Base-by-base conservation (phyloP, 1,139 yeast species). In the Suhomyces maxii region DNA sequence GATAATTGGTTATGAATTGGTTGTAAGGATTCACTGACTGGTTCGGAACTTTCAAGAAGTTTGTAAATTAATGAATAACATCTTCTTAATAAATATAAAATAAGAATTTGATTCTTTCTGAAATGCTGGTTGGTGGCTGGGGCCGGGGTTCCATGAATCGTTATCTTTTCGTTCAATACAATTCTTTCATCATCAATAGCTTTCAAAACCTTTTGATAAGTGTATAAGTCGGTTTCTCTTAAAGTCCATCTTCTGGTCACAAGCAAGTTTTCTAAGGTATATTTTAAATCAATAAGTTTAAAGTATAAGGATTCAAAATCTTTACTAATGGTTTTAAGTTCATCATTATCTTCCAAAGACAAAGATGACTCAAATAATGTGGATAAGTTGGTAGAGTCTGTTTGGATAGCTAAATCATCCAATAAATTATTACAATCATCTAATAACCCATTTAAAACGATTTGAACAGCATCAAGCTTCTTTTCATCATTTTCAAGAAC, bases 191-290 rank as follows among this genome's bases (percentile, higher is more conserved):
- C 85, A 61, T 91, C 97, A 52, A 91, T 83, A 48, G 77, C 79
- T 57, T 83, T 84, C 53, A 91, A 71, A 52, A 76, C 76, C 59
- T 84, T 82, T 65, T 90, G 96, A 63, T 87, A 91, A 45, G 79
- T 77, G 68, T 87, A 93, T 55, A 93, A 74, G 67, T 93, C 99
- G 0, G 98, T 93, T 61, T 90, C 96, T 60, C 99, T 81, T 67
- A 93, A 74, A 2, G 98, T 91, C 99, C 99, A 93, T 64, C 98
- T 81, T 68, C 97, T 84, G 3, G 99, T 93, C 33, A 93, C 82
- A 53, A 90, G 74, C 54, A 93, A 71, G 56, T 88, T 89, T 57
- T 89, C 96, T 52, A 93, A 73, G 18, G 84, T 84, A 26, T 81
- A 74, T 64, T 89, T 89, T 56, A 89, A 74, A 39, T 78, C 81